Conservation (phyloP, 768 basidiomycete species). For the Tylopilus plumbeoviolaceoides region DNA sequence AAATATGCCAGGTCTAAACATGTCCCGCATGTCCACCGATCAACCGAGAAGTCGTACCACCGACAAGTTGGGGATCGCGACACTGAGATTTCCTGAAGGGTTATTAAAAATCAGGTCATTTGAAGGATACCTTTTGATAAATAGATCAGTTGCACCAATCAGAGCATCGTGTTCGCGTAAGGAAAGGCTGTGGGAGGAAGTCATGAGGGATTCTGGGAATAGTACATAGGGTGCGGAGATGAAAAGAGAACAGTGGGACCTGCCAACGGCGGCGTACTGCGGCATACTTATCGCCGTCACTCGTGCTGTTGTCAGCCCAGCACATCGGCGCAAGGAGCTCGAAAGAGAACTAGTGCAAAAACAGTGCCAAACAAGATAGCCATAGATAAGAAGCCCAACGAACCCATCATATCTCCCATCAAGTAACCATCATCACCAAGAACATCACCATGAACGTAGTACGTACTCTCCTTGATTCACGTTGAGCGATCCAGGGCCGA, state of each 20-base stretch:
- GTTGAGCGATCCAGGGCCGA: neutral
- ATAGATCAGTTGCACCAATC: neutral
- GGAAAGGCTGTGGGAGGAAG: too few species aligned
- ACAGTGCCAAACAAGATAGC: neutral
- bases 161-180: neutral
- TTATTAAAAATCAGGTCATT: too few species aligned
- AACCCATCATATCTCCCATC: neutral
- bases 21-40: neutral
- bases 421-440: neutral
- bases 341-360: neutral
- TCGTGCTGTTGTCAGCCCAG: neutral
- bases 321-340: neutral
- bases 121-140: neutral
- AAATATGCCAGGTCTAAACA: neutral
- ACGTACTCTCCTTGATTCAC: neutral
- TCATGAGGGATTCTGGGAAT: too few species aligned
- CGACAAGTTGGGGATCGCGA: too few species aligned
- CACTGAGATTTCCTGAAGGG: too few species aligned
- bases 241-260: neutral
- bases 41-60: neutral
- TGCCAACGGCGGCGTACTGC: neutral
- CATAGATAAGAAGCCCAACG: neutral
- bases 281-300: too few species aligned
- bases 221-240: neutral
- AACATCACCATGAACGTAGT: slow-evolving; percentile 9